Evolutionary conservation across 2,329 filamentous ascomycete genomes (phyloP).

Genomic region (Purpureocillium lavendulum): DNA sequence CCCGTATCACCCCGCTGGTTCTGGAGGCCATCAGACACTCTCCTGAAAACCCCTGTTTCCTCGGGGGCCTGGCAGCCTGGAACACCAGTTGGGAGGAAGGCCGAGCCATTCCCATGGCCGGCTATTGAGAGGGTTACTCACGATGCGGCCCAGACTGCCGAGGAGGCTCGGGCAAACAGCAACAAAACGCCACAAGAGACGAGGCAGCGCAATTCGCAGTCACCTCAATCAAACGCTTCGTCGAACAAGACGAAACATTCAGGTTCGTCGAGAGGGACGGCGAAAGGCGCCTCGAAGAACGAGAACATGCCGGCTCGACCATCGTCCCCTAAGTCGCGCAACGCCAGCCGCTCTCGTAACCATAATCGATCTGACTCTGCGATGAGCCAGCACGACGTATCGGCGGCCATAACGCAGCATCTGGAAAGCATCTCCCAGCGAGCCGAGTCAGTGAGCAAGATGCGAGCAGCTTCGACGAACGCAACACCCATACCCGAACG

Average conservation of each 20-base stretch:
- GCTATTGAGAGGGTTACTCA: constrained; percentile 5
- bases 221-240: constrained; percentile 6
- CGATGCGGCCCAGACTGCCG: constrained; percentile 1
- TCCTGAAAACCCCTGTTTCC: constrained; percentile 10
- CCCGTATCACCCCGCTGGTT: constrained; percentile 10
- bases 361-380: constrained; percentile 15
- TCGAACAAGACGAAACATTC: constrained; percentile 5
- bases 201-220: constrained; percentile 3
- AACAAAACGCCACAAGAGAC: neutral
- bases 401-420: constrained; percentile 11
- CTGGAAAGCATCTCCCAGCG: constrained; percentile 14
- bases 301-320: constrained; percentile 11
- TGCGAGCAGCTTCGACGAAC: neutral
- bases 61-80: constrained; percentile 6
- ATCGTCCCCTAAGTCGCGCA: constrained; percentile 25
- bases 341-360: constrained; percentile 20
- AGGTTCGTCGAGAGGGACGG: constrained; percentile 1
- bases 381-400: constrained; percentile 3
- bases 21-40: constrained; percentile 12
- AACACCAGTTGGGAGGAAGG: constrained; percentile 11
- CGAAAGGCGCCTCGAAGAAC: neutral
- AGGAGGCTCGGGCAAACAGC: neutral
- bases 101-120: constrained; percentile 15
- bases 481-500: constrained; percentile 2
- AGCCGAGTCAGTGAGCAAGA: constrained; percentile 14